Evolutionary conservation across 352 stramenopile species (phyloP), one percentile per base, ranked within the genome.

Genomic region (Aphanomyces euteiches): DNA sequence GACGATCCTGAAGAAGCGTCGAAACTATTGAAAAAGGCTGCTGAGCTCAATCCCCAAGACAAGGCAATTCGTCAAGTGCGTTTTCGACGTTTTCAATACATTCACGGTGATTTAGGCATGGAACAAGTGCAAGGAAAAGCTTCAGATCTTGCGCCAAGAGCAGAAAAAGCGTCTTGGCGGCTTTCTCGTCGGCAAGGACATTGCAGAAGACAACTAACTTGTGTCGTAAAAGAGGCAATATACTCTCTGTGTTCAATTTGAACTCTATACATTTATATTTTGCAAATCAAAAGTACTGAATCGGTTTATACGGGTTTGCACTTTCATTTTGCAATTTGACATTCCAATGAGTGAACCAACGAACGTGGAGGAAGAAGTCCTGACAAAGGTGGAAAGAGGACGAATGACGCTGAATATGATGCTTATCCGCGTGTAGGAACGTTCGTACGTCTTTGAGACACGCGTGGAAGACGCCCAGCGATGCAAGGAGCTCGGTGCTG

Each of bases 401-500:
- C 43, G 34, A 58, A 53, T 58, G 50, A 19, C 13, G 8, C n/a
- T 4, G 54, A 7, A 36, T 17, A 56, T 8, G 10, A 8, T 39
- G 59, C 50, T 63, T 8, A 70, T 48, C 21, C 21, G 45, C 19
- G n/a, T 72, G 61, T 74, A 94, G 87, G 85, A 92, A 74, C 84
- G 85, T 3, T 94, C 87, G 1, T 90, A 78, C 72, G 89, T 94
- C 67, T 94, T 94, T 63, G 87, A 94, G 77, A 90, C 81, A 15
- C 84, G 87, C 43, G 81, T 93, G 17, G 81, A 92, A 59, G 80
- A 77, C 36, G 85, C 87, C 0, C 76, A 79, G 45, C 63, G 79
- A 57, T 94, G 87, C 65, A 85, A 84, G 38, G 81, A 88, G 60
- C 77, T 79, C 50, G 87, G 87, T n/a, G 90, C 84, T 0, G 70